These are phyloP conservation scores for Gremmenia infestans DNA, from an alignment of 2,329 filamentous ascomycete genomes.

Conservation along the genomic window DNA sequence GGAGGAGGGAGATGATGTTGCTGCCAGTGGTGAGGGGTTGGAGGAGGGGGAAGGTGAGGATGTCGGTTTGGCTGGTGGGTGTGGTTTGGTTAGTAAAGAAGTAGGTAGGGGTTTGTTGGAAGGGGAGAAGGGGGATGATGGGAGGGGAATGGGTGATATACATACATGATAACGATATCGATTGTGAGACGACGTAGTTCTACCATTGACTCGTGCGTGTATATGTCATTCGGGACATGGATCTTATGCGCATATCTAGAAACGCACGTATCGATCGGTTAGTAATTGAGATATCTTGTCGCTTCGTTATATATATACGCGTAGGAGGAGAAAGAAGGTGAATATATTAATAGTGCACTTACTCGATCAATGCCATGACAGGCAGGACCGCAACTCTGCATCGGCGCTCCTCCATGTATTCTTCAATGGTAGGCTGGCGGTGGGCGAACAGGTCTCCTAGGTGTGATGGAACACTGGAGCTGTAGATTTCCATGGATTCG, in stretches of 20 bases:
- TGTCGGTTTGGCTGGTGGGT: conserved; percentile 5
- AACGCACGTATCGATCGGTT: too few relatives aligned
- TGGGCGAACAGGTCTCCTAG: neutral
- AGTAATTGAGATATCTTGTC: too few relatives aligned
- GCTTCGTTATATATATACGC: too few relatives aligned
- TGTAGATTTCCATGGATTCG: conserved; percentile 4
- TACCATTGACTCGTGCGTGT: neutral
- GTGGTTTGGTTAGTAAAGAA: too few relatives aligned
- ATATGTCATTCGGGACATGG: neutral
- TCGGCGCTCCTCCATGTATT: conserved; percentile 3
- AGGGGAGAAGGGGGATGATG: too few relatives aligned
- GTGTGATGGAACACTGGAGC: conserved; percentile 2
- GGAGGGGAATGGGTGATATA: neutral
- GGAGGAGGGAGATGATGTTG: neutral
- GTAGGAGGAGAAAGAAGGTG: too few relatives aligned
- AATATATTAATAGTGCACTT: neutral
- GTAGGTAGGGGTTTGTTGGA: too few relatives aligned
- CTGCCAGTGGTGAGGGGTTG: too few relatives aligned
- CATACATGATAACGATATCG: conserved; percentile 7
- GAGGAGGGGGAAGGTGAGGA: conserved; percentile 1
- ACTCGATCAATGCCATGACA: conserved; percentile 8
- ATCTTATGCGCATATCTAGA: conserved; percentile 6
- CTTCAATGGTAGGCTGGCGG: neutral
- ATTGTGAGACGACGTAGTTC: conserved; percentile 1
- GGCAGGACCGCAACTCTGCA: conserved; percentile 5